These are phyloP conservation scores for Gleditsia sinensis DNA, from an alignment of 306 rosid genomes.

Conservation along the genomic window DNA sequence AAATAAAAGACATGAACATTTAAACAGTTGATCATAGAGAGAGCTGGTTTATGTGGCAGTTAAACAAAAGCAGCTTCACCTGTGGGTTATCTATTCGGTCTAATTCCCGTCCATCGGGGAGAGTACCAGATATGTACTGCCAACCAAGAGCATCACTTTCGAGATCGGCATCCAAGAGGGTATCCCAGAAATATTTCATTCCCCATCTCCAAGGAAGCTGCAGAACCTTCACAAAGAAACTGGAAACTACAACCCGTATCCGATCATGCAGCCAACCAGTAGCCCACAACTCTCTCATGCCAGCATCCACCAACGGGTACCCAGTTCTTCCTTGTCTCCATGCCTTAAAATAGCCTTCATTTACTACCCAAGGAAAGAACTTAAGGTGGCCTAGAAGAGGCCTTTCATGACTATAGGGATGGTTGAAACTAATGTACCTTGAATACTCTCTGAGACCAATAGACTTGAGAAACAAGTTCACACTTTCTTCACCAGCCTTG, in stretches of 20 bases:
- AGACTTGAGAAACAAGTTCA: constrained; percentile 82
- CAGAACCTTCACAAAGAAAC: constrained; percentile 94
- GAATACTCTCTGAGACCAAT: constrained; percentile 94
- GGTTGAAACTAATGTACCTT: constrained; percentile 87
- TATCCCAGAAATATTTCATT: constrained; percentile 98
- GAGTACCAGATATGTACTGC: constrained; percentile 91
- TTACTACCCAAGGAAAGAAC: constrained; percentile 84
- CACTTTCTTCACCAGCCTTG: constrained; percentile 86
- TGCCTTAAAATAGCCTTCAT: constrained; percentile 76
- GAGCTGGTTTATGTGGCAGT: constrained; percentile 2
- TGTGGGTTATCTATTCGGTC: constrained; percentile 98
- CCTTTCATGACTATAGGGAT: constrained; percentile 78
- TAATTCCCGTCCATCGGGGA: constrained; percentile 88
- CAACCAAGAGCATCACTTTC: constrained; percentile 98
- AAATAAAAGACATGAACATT: constrained; percentile 6
- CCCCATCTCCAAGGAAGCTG: constrained; percentile 99
- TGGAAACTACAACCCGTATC: constrained; percentile 89
- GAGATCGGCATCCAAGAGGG: constrained; percentile 96
- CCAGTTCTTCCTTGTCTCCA: constrained; percentile 99
- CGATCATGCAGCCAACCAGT: constrained; percentile 98
- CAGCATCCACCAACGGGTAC: constrained; percentile 96
- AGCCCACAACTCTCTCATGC: constrained; percentile 99
- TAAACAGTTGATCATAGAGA: constrained; percentile 25
- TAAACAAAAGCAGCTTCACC: constrained; percentile 47
- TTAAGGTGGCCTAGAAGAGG: constrained; percentile 90